These are phyloP conservation scores for Cyclotella cryptica DNA, from an alignment of 108 stramenopile species.

Conservation along the genomic window DNA sequence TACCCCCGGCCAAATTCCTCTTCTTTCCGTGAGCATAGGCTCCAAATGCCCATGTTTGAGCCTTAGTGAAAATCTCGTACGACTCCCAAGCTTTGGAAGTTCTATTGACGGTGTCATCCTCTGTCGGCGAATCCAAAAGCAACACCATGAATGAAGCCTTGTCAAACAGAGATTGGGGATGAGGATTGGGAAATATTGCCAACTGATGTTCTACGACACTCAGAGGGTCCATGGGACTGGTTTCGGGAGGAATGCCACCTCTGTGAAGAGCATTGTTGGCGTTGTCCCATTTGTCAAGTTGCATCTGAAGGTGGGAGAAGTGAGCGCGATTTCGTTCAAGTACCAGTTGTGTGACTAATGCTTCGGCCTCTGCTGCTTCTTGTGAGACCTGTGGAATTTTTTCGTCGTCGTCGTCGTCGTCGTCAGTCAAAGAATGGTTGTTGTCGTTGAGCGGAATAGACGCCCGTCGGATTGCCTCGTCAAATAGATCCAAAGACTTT, in stretches of 20 bases:
- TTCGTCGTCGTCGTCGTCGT: neutral
- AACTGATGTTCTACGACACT: conserved; percentile 12
- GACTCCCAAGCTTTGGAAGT: conserved; percentile 34
- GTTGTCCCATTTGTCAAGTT: conserved; percentile 21
- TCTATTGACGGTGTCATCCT: conserved; percentile 3
- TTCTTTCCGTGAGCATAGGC: conserved; percentile 30
- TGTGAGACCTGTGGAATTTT: neutral
- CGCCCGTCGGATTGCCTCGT: conserved; percentile 31
- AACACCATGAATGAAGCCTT: conserved; percentile 23
- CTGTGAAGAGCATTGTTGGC: conserved; percentile 19
- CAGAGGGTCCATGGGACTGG: conserved; percentile 18
- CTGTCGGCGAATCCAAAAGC: conserved; percentile 27
- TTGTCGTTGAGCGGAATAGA: conserved; percentile 15
- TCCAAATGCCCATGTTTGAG: conserved; percentile 25
- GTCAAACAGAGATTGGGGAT: conserved; percentile 34
- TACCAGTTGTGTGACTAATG: conserved; percentile 12
- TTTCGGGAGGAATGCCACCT: conserved; percentile 34
- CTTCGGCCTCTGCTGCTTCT: conserved; percentile 15
- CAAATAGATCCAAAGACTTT: conserved; percentile 20
- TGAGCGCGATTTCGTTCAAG: conserved; percentile 33
- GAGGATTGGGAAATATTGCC: conserved; percentile 28
- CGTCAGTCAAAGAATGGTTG: neutral
- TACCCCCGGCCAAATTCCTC: conserved; percentile 30
- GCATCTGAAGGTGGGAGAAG: conserved; percentile 2
- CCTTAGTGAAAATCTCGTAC: conserved; percentile 3